Evolutionary conservation across 768 basidiomycete species (phyloP).

Genomic region (Phanerochaete carnosa): DNA sequence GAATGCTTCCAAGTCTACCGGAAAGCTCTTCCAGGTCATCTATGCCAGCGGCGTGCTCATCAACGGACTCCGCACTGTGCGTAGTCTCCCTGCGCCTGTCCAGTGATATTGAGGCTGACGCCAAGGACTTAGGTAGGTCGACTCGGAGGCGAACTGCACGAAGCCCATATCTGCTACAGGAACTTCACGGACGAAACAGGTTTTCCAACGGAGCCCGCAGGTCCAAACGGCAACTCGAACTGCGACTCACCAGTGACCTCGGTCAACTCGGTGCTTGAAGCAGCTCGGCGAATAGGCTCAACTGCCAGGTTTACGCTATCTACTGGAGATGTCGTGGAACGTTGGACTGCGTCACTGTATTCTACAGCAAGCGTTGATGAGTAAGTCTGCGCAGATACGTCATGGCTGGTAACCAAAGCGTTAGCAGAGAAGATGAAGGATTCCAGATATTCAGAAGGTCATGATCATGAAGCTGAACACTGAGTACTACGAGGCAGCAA

Average conservation of each 20-base stretch:
- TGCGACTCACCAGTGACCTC: conserved; percentile 53
- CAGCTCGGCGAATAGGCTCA: conserved; percentile 22
- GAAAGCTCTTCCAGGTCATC: conserved; percentile 46
- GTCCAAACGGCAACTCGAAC: conserved; percentile 42
- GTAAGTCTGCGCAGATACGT: conserved; percentile 33
- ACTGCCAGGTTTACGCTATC: conserved; percentile 49
- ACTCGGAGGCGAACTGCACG: conserved; percentile 52
- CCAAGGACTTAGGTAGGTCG: conserved; percentile 40
- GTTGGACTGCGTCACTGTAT: conserved; percentile 23
- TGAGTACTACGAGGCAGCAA: too few species aligned
- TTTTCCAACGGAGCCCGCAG: conserved; percentile 41
- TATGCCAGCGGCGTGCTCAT: conserved; percentile 66
- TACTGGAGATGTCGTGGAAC: conserved; percentile 64
- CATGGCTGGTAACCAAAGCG: conserved; percentile 47
- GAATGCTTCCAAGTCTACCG: conserved; percentile 32
- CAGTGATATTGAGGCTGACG: background rate
- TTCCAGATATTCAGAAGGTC: too few species aligned
- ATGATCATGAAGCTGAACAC: too few species aligned
- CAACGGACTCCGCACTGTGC: conserved; percentile 50
- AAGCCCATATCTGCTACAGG: conserved; percentile 62
- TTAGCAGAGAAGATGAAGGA: too few species aligned
- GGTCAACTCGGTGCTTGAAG: conserved; percentile 47
- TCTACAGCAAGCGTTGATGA: too few species aligned
- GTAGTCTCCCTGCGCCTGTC: conserved; percentile 2
- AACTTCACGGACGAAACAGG: conserved; percentile 38